Base-by-base conservation (phyloP, 495 filamentous ascomycete genomes). In the Neurospora pannonica region DNA sequence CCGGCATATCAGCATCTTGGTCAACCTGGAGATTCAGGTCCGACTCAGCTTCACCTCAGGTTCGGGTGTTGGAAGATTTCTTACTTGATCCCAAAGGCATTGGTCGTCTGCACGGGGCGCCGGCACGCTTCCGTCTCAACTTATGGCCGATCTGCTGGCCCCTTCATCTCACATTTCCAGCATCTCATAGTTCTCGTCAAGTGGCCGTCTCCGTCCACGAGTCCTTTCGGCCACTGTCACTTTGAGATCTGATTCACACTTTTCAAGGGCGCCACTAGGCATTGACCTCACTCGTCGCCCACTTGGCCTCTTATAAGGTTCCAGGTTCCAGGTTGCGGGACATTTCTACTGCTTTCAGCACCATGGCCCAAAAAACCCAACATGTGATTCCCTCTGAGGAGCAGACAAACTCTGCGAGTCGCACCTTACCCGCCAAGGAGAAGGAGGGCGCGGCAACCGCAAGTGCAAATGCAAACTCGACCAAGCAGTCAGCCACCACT, bases 341-440 rank as follows among this genome's bases (percentile, higher is more conserved):
- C 38, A 43, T 39, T 40, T 19, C 43, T 19, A 42, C 48, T 54
- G 31, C n/a, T 72, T 43, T 60, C n/a, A 70, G 69, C 73, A 70
- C 71, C 77, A 78, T 81, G 79, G 77, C 81, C 48, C 80, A 81
- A 74, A 82, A 82, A 79, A 72, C 74, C 42, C 78, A 81, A 75
- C 72, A 79, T 72, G 76, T 75, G 75, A 80, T 70, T 71, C 75
- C 76, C 54, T 62, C 78, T 38, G 81, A 81, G 73, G 79, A 76
- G 72, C 79, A 76, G 62, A 72, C 78, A 73, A 78, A 75, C 74
- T 75, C 76, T 67, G 72, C 72, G 74, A 75, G 70, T 72, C 75
- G 75, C 73, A 76, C 79, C 54, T 76, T 77, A 7, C 71, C 76
- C 36, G 76, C 78, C 75, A 81, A 78, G 74, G 78, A 82, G 75